Conservation (phyloP, 352 stramenopile genomes). For the Globisporangium okanoganense region DNA sequence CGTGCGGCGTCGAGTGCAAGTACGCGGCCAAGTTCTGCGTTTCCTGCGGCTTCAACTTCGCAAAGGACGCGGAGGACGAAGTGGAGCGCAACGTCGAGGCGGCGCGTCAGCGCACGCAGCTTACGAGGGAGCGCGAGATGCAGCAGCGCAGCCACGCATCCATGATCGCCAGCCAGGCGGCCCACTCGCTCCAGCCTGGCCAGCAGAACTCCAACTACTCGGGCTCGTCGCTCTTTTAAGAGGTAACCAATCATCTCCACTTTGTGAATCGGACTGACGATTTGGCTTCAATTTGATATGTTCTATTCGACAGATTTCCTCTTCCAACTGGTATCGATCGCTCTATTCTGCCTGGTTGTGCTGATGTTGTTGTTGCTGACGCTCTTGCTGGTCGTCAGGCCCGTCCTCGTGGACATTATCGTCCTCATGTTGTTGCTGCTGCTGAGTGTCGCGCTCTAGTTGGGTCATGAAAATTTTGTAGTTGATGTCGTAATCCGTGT, state of each 20-base stretch:
- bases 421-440: slow-evolving; percentile 13
- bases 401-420: slow-evolving; percentile 13
- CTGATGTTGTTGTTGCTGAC: slow-evolving; percentile 11
- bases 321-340: background rate
- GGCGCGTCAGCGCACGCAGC: slow-evolving; percentile 45
- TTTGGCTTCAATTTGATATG: background rate
- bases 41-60: slow-evolving; percentile 77
- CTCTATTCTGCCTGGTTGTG: background rate
- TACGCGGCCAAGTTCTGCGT: slow-evolving; percentile 77
- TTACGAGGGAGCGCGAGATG: slow-evolving; percentile 44
- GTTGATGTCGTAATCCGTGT: slow-evolving; percentile 64
- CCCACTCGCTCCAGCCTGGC: slow-evolving; percentile 29
- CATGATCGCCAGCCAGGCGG: slow-evolving; percentile 60
- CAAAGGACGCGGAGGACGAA: slow-evolving; percentile 70
- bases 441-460: slow-evolving; percentile 24
- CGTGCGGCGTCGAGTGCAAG: slow-evolving; percentile 73
- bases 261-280: background rate
- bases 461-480: slow-evolving; percentile 74
- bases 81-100: slow-evolving; percentile 70
- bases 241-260: background rate
- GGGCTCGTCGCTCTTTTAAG: slow-evolving; percentile 14
- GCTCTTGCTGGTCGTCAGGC: slow-evolving; percentile 10
- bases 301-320: background rate
- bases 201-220: slow-evolving; percentile 15
- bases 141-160: slow-evolving; percentile 68